Conservation (phyloP, 2,329 filamentous ascomycete species). For the Aspergillus sp. region DNA sequence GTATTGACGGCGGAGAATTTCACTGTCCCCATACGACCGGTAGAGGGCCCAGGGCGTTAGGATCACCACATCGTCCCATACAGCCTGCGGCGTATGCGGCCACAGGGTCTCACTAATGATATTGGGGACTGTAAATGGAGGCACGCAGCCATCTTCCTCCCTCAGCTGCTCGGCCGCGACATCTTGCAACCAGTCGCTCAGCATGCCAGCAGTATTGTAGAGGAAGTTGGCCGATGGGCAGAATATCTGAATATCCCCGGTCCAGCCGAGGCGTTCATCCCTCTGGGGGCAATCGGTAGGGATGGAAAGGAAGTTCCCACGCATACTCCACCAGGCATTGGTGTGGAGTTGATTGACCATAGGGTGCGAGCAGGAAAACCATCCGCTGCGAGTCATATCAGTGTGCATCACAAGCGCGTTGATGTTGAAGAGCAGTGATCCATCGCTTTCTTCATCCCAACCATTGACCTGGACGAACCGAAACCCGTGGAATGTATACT, state of each 20-base stretch:
- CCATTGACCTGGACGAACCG: too few relatives aligned
- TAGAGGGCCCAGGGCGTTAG: conserved; percentile 41
- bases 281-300: conserved; percentile 20
- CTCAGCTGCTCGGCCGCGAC: conserved; percentile 41
- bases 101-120: conserved; percentile 18
- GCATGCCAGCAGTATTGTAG: conserved; percentile 56
- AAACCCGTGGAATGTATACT: too few relatives aligned
- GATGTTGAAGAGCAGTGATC: conserved; percentile 20
- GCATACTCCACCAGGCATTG: conserved; percentile 60
- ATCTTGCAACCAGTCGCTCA: conserved; percentile 54
- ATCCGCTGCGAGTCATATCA: conserved; percentile 55
- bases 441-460: too few relatives aligned
- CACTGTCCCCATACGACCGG: conserved; percentile 35
- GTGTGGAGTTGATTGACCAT: conserved; percentile 57
- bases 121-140: conserved; percentile 38
- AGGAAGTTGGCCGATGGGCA: conserved; percentile 51
- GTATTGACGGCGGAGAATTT: conserved; percentile 40
- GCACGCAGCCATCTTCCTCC: conserved; percentile 25
- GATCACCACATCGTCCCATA: conserved; percentile 46
- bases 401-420: conserved; percentile 52
- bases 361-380: conserved; percentile 55
- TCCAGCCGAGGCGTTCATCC: conserved; percentile 59
- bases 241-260: conserved; percentile 50
- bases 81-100: conserved; percentile 21
- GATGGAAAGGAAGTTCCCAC: conserved; percentile 46